Evolutionary conservation across 192 early-diverging fungal species (phyloP), one percentile per base, ranked within the genome.

Genomic region (Backusella psychrophila): DNA sequence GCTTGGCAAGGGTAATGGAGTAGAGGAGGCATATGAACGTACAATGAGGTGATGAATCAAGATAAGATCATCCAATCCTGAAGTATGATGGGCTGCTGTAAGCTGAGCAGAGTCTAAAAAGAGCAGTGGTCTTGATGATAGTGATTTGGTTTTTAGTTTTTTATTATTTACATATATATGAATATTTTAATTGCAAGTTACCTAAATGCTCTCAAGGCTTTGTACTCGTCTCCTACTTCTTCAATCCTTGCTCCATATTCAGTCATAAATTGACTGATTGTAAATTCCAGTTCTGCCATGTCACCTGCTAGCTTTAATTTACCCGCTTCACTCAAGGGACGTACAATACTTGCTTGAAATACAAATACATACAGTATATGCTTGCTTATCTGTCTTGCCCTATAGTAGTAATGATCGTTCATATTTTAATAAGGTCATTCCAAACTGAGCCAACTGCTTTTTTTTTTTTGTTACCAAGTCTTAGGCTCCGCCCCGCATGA

Each of bases 271-370:
- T 92, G 90, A 75, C 80, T 91, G 8, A 92, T 71, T 4, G 81
- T 84, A 79, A 91, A 93, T 74, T 94, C 93, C 26, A 94, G 78
- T 74, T 93, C 91, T 11, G 90, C 89, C 85, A 94, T 88, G 77
- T 94, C 93, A 44, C 82, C 80, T 31, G 90, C 89, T 39, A 94
- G 81, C 72, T 90, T 87, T 26, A 92, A 79, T 72, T 91, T 92
- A 42, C 91, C 90, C 1, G 73, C 74, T 71, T 94, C 91, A 63
- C 81, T 88, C 12, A 90, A 65, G 3, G 91, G 88, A 17, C 87
- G 86, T 29, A 92, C 81, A 15, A 93, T 33, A 76, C 85, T 88
- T 34, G 88, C 89, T 77, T 94, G 91, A 33, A 90, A 87, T n/a
- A 93, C 71, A 79, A 92, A 92, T 53, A 91, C 84, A 39, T 87